phyloP scores from a whole-genome alignment of 1,284 basidiomycete species.

The Cryptococcus wingfieldii region DNA sequence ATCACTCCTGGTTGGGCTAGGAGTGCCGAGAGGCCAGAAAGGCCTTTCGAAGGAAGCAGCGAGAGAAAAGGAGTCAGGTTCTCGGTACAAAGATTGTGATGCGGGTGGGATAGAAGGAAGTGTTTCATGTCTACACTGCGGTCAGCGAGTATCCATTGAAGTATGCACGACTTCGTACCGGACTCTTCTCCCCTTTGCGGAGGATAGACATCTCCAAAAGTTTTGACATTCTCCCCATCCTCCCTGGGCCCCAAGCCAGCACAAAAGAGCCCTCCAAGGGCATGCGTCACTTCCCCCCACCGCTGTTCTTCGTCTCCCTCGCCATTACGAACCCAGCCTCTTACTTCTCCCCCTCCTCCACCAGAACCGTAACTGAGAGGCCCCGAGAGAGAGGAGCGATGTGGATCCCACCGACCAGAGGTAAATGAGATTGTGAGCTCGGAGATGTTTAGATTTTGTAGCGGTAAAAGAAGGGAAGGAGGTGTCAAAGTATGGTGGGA shows the following conservation, averaged over 20 bases:
- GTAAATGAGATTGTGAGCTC: constrained; percentile 84
- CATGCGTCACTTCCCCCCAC: constrained; percentile 82
- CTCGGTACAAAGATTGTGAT: constrained; percentile 86
- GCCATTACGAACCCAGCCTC: constrained; percentile 77
- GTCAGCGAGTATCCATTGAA: constrained; percentile 2
- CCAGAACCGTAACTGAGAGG: constrained; percentile 62
- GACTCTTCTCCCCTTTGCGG: constrained; percentile 59
- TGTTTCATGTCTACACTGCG: constrained; percentile 26
- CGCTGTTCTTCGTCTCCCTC: constrained; percentile 56
- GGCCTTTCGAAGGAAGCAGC: constrained; percentile 84
- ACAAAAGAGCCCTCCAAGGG: constrained; percentile 89
- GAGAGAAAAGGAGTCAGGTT: constrained; percentile 94
- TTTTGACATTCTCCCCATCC: constrained; percentile 52
- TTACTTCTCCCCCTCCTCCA: constrained; percentile 80
- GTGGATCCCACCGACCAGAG: constrained; percentile 85
- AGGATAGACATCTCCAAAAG: constrained; percentile 56
- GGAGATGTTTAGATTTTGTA: constrained; percentile 74
- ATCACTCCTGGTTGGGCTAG: constrained; percentile 83
- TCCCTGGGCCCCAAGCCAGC: constrained; percentile 78
- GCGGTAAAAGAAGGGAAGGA: constrained; percentile 75
- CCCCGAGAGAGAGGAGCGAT: constrained; percentile 64
- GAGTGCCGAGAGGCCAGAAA: constrained; percentile 80
- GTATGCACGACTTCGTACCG: constrained; percentile 33
- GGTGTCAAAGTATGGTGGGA: constrained; percentile 84
- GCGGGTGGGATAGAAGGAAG: constrained; percentile 60